These are phyloP conservation scores for Microstroma glucosiphilum DNA, from an alignment of 1,284 basidiomycete genomes.

Conservation along the genomic window DNA sequence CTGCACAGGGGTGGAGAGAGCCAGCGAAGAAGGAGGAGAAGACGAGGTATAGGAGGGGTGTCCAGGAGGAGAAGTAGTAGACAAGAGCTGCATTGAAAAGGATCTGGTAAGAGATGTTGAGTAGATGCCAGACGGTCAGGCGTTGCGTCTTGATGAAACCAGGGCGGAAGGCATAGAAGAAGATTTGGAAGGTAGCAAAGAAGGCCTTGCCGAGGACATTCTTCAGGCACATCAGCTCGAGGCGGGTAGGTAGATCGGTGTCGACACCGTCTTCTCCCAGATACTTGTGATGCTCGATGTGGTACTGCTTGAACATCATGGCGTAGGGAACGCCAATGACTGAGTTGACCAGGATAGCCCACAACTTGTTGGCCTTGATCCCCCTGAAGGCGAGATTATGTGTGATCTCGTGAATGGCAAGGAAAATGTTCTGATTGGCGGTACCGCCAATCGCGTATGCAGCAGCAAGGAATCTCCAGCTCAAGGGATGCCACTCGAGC, in stretches of 20 bases:
- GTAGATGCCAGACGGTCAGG: conserved; percentile 73
- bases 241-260: conserved; percentile 79
- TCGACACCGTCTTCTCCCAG: conserved; percentile 94
- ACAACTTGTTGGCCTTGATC: conserved; percentile 72
- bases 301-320: conserved; percentile 92
- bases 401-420: conserved; percentile 97
- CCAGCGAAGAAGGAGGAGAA: conserved; percentile 89
- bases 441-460: conserved; percentile 89
- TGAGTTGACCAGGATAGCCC: conserved; percentile 84
- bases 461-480: conserved; percentile 65
- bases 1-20: conserved; percentile 86
- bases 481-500: conserved; percentile 66
- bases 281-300: conserved; percentile 77
- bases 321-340: conserved; percentile 92
- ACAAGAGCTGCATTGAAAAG: conserved; percentile 62
- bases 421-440: conserved; percentile 91
- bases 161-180: conserved; percentile 94
- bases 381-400: conserved; percentile 91
- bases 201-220: conserved; percentile 97
- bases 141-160: conserved; percentile 83
- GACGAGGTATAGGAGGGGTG: conserved; percentile 65
- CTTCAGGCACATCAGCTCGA: conserved; percentile 79
- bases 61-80: conserved; percentile 24
- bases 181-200: conserved; percentile 94
- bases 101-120: conserved; percentile 70